Base-by-base conservation (phyloP, 2,329 filamentous ascomycete species). In the Botrytis elliptica region DNA sequence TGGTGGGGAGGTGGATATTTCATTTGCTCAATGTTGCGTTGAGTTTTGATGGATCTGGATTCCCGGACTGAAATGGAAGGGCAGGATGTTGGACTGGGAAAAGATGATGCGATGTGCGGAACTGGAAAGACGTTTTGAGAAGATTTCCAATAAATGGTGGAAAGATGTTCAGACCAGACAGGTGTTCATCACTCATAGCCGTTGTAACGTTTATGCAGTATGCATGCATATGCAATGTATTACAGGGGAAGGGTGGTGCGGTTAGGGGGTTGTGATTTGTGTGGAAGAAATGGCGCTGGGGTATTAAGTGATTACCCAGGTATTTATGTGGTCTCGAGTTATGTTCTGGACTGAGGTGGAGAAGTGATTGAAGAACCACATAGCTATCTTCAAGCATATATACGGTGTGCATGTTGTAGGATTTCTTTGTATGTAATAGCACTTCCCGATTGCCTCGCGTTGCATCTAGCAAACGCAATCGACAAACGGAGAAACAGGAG, bases 171-270 rank as follows among this genome's bases (percentile, higher is more conserved):
- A 42, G 40, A 42, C 18, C 49, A 42, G 60, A 44, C 40, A 46
- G 40, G 40, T 70, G 29, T 62, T 44, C 55, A 70, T 62, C 52
- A 42, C 16, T 29, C 49, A 40, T 29, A 68, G n/a, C 36, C 42
- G 67, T 59, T 60, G 67, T 36, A 59, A 44, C 40, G 29, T 59
- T 38, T 44, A 59, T 70, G 20, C n/a, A 60, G 14, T 44, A 36
- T 70, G 40, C 29, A 70, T 70, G 67, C 52, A 70, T 62, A 62
- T 70, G 67, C 38, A 62, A n/a, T 70, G 55, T 29, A 70, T 29
- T 25, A 38, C 55, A 62, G 55, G 68, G 68, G 55, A 40, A 59
- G 52, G 67, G 52, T 57, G 42, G 49, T 40, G 49, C 46, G 46
- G 25, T 57, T 57, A 42, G 25, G 44, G 46, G 16, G 6, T 49